Evolutionary conservation across 2,329 filamentous ascomycete genomes (phyloP).

Genomic region (Paraconiothyrium brasiliense): DNA sequence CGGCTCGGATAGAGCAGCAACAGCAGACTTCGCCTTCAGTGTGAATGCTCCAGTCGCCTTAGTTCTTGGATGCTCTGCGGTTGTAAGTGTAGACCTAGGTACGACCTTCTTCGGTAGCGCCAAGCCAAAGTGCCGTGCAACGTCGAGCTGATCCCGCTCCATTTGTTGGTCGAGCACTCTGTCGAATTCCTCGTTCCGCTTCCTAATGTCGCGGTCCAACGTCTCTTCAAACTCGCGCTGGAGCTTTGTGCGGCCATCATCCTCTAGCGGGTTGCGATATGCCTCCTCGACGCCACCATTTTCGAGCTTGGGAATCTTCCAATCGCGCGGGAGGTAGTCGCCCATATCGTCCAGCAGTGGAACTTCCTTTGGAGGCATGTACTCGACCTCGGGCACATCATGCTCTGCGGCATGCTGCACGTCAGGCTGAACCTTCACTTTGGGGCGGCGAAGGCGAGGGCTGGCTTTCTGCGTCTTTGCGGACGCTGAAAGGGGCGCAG

Average conservation of each 20-base stretch:
- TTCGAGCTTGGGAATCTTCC: constrained; percentile 61
- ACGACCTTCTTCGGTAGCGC: constrained; percentile 40
- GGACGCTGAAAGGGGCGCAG: constrained; percentile 65
- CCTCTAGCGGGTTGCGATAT: constrained; percentile 67
- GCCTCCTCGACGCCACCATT: constrained; percentile 61
- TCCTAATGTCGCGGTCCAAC: constrained; percentile 56
- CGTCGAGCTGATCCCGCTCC: constrained; percentile 62
- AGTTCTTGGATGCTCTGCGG: constrained; percentile 26
- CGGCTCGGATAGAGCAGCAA: constrained; percentile 51
- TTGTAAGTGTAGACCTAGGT: constrained; percentile 23
- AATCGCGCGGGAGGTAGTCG: constrained; percentile 65
- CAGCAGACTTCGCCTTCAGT: constrained; percentile 62
- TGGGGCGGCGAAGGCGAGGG: constrained; percentile 62
- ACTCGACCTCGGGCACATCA: constrained; percentile 82
- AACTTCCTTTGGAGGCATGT: constrained; percentile 77
- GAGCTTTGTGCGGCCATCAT: constrained; percentile 70
- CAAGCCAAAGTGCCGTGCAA: constrained; percentile 39
- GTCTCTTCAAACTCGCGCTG: constrained; percentile 66
- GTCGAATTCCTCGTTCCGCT: constrained; percentile 73
- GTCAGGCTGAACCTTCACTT: constrained; percentile 71
- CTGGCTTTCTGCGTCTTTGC: constrained; percentile 74
- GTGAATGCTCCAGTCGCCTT: constrained; percentile 57
- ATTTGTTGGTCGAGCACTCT: constrained; percentile 71
- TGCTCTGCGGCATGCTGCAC: constrained; percentile 61
- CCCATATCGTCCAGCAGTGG: constrained; percentile 75